Conservation (phyloP, 495 filamentous ascomycete species). For the Pyrenula massariospora region DNA sequence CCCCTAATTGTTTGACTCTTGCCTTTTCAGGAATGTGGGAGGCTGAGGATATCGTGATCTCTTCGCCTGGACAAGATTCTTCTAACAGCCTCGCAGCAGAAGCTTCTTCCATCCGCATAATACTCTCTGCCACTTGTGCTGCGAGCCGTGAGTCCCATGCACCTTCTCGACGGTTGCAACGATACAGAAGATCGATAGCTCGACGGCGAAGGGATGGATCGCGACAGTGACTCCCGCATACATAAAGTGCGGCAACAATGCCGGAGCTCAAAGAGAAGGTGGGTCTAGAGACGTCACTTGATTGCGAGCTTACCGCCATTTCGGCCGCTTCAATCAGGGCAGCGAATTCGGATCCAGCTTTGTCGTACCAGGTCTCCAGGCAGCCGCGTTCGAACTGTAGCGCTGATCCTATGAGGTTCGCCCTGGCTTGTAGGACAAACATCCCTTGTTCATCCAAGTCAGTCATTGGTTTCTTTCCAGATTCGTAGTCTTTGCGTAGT, state of each 20-base stretch:
- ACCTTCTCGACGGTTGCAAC: conserved; percentile 39
- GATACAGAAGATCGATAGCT: conserved; percentile 37
- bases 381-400: neutral
- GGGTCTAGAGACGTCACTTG: neutral
- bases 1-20: neutral
- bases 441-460: neutral
- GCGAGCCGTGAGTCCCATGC: conserved; percentile 48
- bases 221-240: conserved; percentile 20
- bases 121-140: conserved; percentile 36
- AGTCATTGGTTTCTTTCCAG: too few species aligned
- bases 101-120: conserved; percentile 41
- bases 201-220: conserved; percentile 30
- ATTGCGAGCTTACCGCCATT: neutral
- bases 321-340: neutral
- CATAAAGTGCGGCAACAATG: neutral
- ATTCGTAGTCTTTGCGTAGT: neutral
- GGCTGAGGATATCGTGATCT: neutral
- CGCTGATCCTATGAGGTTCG: neutral
- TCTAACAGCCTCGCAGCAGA: conserved; percentile 2
- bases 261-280: neutral
- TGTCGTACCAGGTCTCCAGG: neutral
- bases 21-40: neutral
- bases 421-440: neutral
- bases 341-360: neutral
- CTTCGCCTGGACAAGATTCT: neutral